Evolutionary conservation across 441 rosid species (phyloP).

Genomic region (Hura crepitans): DNA sequence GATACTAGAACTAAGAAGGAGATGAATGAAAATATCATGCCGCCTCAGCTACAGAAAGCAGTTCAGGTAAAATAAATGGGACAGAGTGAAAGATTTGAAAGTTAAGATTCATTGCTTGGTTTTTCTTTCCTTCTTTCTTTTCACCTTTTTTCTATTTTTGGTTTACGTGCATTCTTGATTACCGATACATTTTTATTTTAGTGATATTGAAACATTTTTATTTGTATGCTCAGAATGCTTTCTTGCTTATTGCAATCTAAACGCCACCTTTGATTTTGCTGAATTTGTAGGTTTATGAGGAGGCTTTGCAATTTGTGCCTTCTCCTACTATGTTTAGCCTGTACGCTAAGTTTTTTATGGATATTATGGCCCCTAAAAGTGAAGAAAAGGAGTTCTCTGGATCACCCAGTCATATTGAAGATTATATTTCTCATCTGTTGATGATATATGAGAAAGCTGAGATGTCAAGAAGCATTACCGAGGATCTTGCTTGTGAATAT

Average conservation of each 20-base stretch:
- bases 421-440: slow-evolving; percentile 40
- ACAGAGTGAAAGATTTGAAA: slow-evolving; percentile 12
- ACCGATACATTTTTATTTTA: background rate
- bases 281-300: slow-evolving; percentile 66
- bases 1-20: slow-evolving; percentile 26
- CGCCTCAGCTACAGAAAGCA: slow-evolving; percentile 48
- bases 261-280: slow-evolving; percentile 13
- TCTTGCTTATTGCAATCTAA: background rate
- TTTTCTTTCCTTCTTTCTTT: background rate
- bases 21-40: slow-evolving; percentile 23
- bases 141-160: background rate
- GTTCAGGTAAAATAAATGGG: slow-evolving; percentile 48
- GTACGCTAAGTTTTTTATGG: slow-evolving; percentile 57
- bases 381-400: slow-evolving; percentile 29
- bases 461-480: slow-evolving; percentile 47
- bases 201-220: background rate
- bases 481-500: slow-evolving; percentile 65
- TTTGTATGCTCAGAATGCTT: background rate
- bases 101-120: background rate
- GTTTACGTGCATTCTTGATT: background rate
- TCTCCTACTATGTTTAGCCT: slow-evolving; percentile 50
- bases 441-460: slow-evolving; percentile 63
- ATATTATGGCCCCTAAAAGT: slow-evolving; percentile 30
- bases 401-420: slow-evolving; percentile 24
- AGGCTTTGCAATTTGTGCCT: slow-evolving; percentile 50